Evolutionary conservation across 2,329 filamentous ascomycete species (phyloP), one percentile per base, ranked within the genome.

Genomic region (Hirsutella rhossiliensis): DNA sequence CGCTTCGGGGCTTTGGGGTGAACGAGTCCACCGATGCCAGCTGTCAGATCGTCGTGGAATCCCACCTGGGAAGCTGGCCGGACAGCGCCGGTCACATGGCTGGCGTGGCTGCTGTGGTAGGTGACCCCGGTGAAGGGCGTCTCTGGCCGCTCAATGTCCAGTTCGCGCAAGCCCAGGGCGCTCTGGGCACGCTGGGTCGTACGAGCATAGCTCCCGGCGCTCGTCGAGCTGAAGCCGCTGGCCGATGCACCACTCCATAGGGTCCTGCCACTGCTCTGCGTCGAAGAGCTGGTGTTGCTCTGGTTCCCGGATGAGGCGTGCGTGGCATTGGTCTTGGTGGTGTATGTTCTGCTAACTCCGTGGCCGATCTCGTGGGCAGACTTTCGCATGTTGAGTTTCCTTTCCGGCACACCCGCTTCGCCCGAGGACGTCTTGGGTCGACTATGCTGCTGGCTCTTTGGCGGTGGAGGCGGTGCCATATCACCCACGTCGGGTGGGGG

Each of bases 211-310:
- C 90, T 97, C 43, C 89, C 92, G 15, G 92, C 92, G 63, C 92
- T 97, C 15, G 92, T 97, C 42, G 88, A 86, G 61, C 90, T 97
- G 63, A 96, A 87, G 12, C 77, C 90, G 42, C 89, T 82, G 1
- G 92, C 92, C 43, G 92, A 97, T 43, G 78, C 75, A 3, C 90
- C 92, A 60, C 90, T 97, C 90, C 96, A 96, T 38, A 98, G 63
- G 55, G 87, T 97, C 54, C 83, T 79, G 53, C 82, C 80, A 15
- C 87, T 96, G 59, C 79, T 80, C 52, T 85, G 79, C 1, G 84
- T 89, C 50, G 82, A 86, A 36, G 74, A 77, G 50, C 84, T 89
- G 51, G 78, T 84, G 38, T 76, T 78, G 50, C 82, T 89, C 50
- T 82, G 79, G 42, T 80, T 78, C 12, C 79, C 80, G 36, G 76